Evolutionary conservation across 768 basidiomycete genomes (phyloP).

Genomic region (Hygrocybe coccinea): DNA sequence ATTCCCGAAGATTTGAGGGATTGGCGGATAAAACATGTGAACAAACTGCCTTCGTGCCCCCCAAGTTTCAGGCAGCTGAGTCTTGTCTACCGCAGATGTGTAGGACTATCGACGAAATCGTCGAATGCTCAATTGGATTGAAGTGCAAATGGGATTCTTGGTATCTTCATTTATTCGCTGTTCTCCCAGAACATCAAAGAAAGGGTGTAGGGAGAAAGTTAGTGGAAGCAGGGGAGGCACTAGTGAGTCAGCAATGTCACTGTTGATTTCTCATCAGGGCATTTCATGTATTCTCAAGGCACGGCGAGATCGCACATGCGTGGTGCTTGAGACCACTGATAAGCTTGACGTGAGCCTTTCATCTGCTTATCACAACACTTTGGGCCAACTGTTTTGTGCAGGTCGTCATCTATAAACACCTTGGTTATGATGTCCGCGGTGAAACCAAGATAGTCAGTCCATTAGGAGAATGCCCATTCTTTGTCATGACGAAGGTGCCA

Average conservation of each 20-base stretch:
- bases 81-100: background rate
- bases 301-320: background rate
- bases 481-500: background rate
- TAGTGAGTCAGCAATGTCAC: background rate
- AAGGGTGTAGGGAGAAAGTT: background rate
- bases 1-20: background rate
- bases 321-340: background rate
- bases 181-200: background rate
- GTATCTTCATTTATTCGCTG: background rate
- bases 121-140: background rate
- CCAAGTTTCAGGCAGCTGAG: background rate
- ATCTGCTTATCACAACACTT: background rate
- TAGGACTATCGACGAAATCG: background rate
- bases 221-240: background rate
- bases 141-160: background rate
- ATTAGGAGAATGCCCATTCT: background rate
- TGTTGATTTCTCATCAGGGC: background rate
- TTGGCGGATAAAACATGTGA: background rate
- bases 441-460: background rate
- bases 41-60: background rate
- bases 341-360: background rate
- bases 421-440: background rate
- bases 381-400: no score
- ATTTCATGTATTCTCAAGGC: background rate
- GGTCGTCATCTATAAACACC: background rate